These are phyloP conservation scores for Curvularia hawaiiensis DNA, from an alignment of 2,329 filamentous ascomycete species.

Conservation along the genomic window DNA sequence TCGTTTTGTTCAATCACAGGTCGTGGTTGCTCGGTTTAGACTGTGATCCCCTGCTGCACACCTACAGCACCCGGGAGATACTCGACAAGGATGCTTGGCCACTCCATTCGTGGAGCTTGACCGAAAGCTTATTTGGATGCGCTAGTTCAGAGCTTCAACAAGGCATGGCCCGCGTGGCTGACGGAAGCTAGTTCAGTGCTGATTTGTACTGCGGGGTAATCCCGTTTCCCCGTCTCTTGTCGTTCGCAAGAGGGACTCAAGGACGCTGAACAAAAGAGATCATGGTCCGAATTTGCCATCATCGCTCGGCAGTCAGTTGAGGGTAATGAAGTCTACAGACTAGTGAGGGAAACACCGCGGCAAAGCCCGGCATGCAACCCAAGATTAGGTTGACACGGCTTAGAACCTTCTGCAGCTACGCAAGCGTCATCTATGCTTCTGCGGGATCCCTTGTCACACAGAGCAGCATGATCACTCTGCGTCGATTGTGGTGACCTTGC, in stretches of 20 bases:
- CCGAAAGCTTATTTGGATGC: slow-evolving; percentile 32
- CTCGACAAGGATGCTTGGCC: slow-evolving; percentile 34
- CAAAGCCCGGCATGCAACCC: background rate
- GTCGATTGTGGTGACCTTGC: slow-evolving; percentile 14
- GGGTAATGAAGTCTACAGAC: background rate
- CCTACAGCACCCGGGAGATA: slow-evolving; percentile 23
- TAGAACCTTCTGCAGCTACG: slow-evolving; percentile 16
- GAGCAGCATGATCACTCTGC: slow-evolving; percentile 12
- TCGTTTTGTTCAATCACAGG: slow-evolving; percentile 13
- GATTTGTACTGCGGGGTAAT: slow-evolving; percentile 31
- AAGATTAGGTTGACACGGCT: slow-evolving; percentile 11
- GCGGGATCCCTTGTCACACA: slow-evolving; percentile 9
- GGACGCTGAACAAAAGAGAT: background rate
- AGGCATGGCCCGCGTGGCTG: slow-evolving; percentile 25
- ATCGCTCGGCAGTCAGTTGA: background rate
- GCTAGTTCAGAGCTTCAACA: slow-evolving; percentile 23
- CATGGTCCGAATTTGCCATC: background rate
- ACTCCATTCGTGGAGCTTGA: slow-evolving; percentile 29
- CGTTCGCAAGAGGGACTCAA: background rate
- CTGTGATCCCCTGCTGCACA: slow-evolving; percentile 11
- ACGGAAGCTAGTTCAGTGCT: slow-evolving; percentile 28
- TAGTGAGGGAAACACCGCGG: background rate
- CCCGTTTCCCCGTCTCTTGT: background rate
- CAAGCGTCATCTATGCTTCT: slow-evolving; percentile 14
- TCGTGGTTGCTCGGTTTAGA: slow-evolving; percentile 11